These are phyloP conservation scores for Artemisia annua DNA, from an alignment of 129 eudicot species.

Conservation along the genomic window DNA sequence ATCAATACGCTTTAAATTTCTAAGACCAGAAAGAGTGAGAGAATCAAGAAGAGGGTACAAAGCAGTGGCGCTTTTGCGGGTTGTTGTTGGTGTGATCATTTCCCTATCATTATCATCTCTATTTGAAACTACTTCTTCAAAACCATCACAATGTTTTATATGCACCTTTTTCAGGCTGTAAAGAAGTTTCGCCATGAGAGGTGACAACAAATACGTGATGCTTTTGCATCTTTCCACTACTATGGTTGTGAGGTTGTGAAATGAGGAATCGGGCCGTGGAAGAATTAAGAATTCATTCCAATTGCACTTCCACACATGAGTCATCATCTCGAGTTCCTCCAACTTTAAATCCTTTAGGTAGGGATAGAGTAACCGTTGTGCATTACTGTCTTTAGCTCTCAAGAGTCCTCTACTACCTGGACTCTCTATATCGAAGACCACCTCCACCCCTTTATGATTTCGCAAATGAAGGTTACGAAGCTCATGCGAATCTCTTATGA, in stretches of 20 bases:
- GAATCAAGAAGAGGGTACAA: not conserved
- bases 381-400: not conserved
- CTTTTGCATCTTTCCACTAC: fast-evolving
- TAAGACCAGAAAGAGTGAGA: not conserved
- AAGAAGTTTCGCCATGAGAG: slow-evolving; percentile 14
- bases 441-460: not conserved
- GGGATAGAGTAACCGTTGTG: not conserved
- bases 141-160: not conserved
- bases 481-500: not conserved
- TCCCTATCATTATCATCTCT: slow-evolving; percentile 20
- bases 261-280: not conserved
- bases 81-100: not conserved
- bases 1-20: not conserved
- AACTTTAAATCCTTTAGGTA: not conserved
- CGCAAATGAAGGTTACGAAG: not conserved
- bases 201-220: slow-evolving; percentile 17
- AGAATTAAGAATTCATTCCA: slow-evolving; percentile 1
- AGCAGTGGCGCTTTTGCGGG: not conserved
- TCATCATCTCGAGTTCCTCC: not conserved
- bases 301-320: slow-evolving; percentile 12
- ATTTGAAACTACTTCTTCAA: slow-evolving; percentile 19
- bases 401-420: no score
- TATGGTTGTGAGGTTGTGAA: not conserved
- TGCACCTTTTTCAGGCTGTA: not conserved
- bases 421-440: not conserved